phyloP scores from a whole-genome alignment of 2,329 filamentous ascomycete genomes.

The Pseudogymnoascus sp. region DNA sequence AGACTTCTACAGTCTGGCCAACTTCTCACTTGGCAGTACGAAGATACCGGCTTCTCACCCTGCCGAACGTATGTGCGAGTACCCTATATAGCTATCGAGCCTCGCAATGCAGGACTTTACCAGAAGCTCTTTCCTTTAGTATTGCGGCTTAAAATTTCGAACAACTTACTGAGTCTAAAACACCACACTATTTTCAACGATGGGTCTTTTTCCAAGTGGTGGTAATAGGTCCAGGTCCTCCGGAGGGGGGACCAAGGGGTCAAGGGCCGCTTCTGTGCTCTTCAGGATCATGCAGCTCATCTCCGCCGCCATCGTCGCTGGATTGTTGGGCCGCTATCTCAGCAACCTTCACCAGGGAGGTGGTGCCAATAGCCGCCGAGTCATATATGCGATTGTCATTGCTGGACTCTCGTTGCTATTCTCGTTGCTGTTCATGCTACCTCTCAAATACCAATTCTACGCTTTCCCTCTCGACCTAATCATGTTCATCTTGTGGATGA shows the following conservation, averaged over 20 bases:
- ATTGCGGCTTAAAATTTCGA: background rate
- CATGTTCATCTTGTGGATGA: constrained; percentile 10
- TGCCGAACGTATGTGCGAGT: background rate
- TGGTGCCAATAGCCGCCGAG: background rate
- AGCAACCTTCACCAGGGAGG: background rate
- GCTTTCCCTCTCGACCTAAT: constrained; percentile 6
- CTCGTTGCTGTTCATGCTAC: constrained; percentile 9
- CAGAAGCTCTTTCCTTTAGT: too few relatives aligned
- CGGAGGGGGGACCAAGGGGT: background rate
- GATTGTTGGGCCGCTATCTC: constrained; percentile 4
- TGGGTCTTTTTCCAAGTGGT: constrained; percentile 7
- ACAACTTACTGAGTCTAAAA: background rate
- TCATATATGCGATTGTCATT: constrained; percentile 4
- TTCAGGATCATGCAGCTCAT: constrained; percentile 7
- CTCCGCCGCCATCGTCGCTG: constrained; percentile 9
- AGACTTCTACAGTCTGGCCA: background rate
- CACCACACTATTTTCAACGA: background rate
- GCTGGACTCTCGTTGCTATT: constrained; percentile 9
- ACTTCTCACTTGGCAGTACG: background rate
- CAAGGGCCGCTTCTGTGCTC: background rate
- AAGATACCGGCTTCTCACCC: background rate
- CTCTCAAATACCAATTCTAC: constrained; percentile 11
- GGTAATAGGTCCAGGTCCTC: background rate
- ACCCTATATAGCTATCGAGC: background rate
- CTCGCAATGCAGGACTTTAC: background rate